A percentile compares a stretch with the other conserved stretches of the same genome.
These are phyloP conservation scores for Telfairia occidentalis DNA, from an alignment of 331 rosid genomes.

Conservation along the genomic window DNA sequence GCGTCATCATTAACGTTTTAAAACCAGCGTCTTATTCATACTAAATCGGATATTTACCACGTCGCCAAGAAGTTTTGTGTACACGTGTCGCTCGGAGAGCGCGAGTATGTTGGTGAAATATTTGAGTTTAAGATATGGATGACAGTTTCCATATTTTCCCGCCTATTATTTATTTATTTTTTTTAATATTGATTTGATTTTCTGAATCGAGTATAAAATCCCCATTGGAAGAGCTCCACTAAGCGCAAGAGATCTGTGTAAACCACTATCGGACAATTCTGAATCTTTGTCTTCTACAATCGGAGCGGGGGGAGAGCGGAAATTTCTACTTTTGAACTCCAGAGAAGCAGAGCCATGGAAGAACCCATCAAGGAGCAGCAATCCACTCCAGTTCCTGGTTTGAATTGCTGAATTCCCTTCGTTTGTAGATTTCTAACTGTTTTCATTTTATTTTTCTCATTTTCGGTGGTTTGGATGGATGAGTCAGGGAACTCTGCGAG, in stretches of 20 bases:
- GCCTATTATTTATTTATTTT: neutral
- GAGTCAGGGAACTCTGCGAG: slow-evolving; percentile 37
- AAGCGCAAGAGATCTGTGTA: neutral
- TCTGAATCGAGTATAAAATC: neutral
- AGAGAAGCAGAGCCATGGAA: slow-evolving; percentile 3
- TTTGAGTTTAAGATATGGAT: neutral
- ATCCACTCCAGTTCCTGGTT: slow-evolving; percentile 30
- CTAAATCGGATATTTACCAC: neutral
- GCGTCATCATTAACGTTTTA: neutral
- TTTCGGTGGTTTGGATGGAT: neutral
- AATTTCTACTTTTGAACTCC: neutral
- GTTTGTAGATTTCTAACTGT: neutral
- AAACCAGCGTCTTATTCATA: neutral
- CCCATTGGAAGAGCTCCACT: neutral
- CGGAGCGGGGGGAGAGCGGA: neutral
- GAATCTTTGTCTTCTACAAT: neutral
- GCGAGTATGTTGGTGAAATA: neutral
- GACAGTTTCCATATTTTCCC: slow-evolving; percentile 14
- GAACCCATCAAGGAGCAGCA: slow-evolving; percentile 13
- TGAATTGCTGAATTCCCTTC: neutral
- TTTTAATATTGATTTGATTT: neutral
- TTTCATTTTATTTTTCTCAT: neutral
- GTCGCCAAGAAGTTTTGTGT: neutral
- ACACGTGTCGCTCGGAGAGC: neutral
- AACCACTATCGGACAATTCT: neutral